phyloP scores from a whole-genome alignment of 83 land plant species.

The Thuja plicata region DNA sequence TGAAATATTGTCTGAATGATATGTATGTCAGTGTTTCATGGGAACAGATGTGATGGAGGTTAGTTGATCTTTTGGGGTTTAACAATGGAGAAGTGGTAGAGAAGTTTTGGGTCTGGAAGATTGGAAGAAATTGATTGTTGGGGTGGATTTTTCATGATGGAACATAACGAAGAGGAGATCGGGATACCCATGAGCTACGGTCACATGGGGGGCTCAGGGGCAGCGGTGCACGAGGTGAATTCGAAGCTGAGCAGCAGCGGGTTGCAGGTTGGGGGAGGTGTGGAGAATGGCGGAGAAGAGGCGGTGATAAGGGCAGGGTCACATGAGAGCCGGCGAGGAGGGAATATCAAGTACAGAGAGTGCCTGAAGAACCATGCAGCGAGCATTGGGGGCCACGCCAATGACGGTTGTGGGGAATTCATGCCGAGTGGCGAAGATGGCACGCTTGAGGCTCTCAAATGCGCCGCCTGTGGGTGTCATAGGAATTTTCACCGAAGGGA shows the following conservation, averaged over 20 bases:
- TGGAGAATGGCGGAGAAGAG: not conserved
- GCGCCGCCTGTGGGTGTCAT: conserved; percentile 8
- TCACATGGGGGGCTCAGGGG: not conserved
- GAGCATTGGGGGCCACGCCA: conserved; percentile 9
- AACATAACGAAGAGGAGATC: conserved; percentile 6
- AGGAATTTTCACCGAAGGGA: conserved; percentile 9
- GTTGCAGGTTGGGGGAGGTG: not conserved
- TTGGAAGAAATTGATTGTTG: no score
- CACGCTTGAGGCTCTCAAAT: conserved; percentile 9
- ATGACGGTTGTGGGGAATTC: conserved; percentile 14
- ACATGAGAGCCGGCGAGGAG: not conserved
- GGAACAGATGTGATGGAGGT: not conserved
- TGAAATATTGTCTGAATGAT: not conserved
- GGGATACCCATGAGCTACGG: conserved; percentile 18
- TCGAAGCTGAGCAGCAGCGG: not conserved
- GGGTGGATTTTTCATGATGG: not conserved
- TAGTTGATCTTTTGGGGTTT: not conserved
- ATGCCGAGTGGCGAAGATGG: conserved; percentile 16
- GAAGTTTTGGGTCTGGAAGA: not conserved
- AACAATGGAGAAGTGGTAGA: not conserved
- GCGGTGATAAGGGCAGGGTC: not conserved
- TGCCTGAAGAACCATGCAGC: conserved; percentile 16
- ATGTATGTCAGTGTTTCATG: not conserved
- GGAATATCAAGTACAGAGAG: conserved; percentile 2
- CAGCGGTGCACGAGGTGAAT: not conserved